phyloP scores from a whole-genome alignment of 2,329 filamentous ascomycete species.

The Phialemonium atrogriseum region DNA sequence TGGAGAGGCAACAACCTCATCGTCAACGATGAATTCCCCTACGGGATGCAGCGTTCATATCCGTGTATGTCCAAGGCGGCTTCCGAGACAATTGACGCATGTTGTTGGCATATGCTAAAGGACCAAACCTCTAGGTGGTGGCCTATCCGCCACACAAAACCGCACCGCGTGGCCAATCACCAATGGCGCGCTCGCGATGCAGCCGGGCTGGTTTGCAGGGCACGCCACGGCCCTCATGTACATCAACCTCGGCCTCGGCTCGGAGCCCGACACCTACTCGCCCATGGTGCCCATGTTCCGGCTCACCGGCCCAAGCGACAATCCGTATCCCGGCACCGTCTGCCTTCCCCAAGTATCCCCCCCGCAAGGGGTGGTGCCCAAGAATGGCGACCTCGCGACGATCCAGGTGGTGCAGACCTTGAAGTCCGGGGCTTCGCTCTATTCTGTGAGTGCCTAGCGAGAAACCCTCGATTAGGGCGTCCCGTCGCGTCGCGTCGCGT shows the following conservation, averaged over 20 bases:
- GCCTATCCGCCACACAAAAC: constrained; percentile 57
- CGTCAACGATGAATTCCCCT: constrained; percentile 69
- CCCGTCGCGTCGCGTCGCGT: too few species aligned
- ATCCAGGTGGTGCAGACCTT: constrained; percentile 63
- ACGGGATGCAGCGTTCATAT: constrained; percentile 72
- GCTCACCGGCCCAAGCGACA: constrained; percentile 49
- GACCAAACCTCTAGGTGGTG: constrained; percentile 60
- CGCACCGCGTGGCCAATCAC: constrained; percentile 61
- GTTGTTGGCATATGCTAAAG: background rate
- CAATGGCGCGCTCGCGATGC: constrained; percentile 58
- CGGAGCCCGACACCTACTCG: constrained; percentile 56
- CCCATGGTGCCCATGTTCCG: constrained; percentile 57
- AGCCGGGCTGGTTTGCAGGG: constrained; percentile 66
- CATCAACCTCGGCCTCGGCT: constrained; percentile 62
- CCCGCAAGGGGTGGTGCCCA: constrained; percentile 49
- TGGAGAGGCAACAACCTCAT: constrained; percentile 80
- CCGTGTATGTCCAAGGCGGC: constrained; percentile 6
- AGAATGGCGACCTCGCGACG: constrained; percentile 60
- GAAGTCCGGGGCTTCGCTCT: constrained; percentile 59
- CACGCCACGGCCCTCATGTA: constrained; percentile 60
- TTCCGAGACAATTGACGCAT: background rate
- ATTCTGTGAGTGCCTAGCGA: constrained; percentile 50
- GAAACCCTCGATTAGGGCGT: too few species aligned
- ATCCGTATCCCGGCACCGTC: constrained; percentile 56
- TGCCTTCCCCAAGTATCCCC: constrained; percentile 66